phyloP scores from a whole-genome alignment of 2,329 filamentous ascomycete species.

The Tothia fuscella region DNA sequence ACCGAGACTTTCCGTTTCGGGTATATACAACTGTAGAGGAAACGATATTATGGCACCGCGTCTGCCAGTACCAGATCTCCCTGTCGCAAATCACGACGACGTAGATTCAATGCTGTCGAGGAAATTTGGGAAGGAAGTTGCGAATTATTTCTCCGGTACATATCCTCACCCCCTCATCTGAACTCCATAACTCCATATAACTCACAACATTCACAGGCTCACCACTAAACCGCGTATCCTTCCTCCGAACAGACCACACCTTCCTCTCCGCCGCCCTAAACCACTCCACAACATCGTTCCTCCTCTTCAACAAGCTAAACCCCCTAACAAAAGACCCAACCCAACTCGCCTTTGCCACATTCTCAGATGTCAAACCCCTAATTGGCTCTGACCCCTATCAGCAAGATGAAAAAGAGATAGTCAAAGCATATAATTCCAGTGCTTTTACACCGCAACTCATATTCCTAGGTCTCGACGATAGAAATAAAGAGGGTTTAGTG shows the following conservation, averaged over 20 bases:
- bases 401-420: slow-evolving; percentile 57
- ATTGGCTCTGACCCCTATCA: slow-evolving; percentile 62
- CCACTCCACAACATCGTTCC: slow-evolving; percentile 55
- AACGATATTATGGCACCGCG: slow-evolving; percentile 1
- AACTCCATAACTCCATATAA: not conserved
- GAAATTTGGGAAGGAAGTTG: slow-evolving; percentile 67
- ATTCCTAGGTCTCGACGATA: slow-evolving; percentile 75
- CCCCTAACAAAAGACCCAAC: slow-evolving; percentile 54
- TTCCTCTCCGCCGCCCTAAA: slow-evolving; percentile 58
- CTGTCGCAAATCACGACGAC: slow-evolving; percentile 45
- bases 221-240: slow-evolving; percentile 67
- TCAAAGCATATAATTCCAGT: slow-evolving; percentile 62
- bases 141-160: slow-evolving; percentile 65
- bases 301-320: slow-evolving; percentile 67
- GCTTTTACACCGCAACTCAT: slow-evolving; percentile 58
- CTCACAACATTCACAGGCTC: slow-evolving; percentile 36
- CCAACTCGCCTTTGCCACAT: slow-evolving; percentile 55
- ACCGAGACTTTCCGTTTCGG: too few relatives aligned
- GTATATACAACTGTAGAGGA: too few relatives aligned
- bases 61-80: slow-evolving; percentile 33
- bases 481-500: slow-evolving; percentile 33
- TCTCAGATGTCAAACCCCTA: slow-evolving; percentile 56
- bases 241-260: slow-evolving; percentile 57
- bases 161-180: slow-evolving; percentile 1
- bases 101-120: slow-evolving; percentile 59